phyloP scores from a whole-genome alignment of 176 grass and related monocot species.

The Carex pumila region DNA sequence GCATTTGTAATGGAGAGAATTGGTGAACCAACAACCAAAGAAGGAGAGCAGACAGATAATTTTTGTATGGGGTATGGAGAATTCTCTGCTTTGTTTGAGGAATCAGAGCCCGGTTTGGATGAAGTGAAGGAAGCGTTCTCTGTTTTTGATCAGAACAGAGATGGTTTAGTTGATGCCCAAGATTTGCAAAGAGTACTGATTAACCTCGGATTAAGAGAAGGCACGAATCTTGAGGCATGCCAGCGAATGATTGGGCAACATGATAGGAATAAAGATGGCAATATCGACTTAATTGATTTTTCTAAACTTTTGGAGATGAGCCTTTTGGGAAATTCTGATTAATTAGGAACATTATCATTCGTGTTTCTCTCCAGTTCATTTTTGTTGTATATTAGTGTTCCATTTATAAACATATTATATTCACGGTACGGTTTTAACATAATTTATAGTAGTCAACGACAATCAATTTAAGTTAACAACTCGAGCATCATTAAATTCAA shows the following conservation, averaged over 20 bases:
- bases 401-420: background rate
- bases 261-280: conserved; percentile 27
- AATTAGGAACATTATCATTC: background rate
- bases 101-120: conserved; percentile 66
- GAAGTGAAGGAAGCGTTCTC: conserved; percentile 59
- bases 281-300: conserved; percentile 29
- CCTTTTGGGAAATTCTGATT: conserved; percentile 3
- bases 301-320: conserved; percentile 28
- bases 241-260: conserved; percentile 35
- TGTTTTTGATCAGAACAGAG: conserved; percentile 54
- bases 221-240: conserved; percentile 32
- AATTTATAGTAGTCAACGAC: too few relatives aligned
- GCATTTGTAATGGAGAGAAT: background rate
- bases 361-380: background rate
- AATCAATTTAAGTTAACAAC: too few relatives aligned
- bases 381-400: background rate
- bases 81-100: conserved; percentile 40
- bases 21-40: background rate
- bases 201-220: conserved; percentile 37
- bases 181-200: conserved; percentile 47
- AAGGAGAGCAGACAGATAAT: background rate
- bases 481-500: too few relatives aligned
- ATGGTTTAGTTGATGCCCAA: conserved; percentile 57
- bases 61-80: conserved; percentile 27
- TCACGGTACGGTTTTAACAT: background rate